A percentile compares a stretch with the other conserved stretches of the same genome.
phyloP scores from a whole-genome alignment of 148 eudicot genomes.

The Arctostaphylos glauca region DNA sequence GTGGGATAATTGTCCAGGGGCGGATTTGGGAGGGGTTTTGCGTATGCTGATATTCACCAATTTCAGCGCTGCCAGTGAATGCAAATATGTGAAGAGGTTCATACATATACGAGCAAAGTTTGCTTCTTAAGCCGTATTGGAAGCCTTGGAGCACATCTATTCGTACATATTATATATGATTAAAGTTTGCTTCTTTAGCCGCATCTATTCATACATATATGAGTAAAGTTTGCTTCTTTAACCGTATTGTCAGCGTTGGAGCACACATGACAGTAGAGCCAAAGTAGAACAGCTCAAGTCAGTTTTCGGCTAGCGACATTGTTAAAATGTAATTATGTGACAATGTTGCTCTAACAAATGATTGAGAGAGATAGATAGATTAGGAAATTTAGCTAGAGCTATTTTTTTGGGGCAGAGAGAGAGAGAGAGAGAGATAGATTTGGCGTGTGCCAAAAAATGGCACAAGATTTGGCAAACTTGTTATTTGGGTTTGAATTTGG shows the following conservation, averaged over 20 bases:
- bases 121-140: not conserved
- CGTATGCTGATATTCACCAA: not conserved
- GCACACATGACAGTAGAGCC: not conserved
- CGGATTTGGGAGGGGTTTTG: not conserved
- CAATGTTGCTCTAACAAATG: not conserved
- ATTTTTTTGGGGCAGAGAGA: not conserved
- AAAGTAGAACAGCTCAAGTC: not conserved
- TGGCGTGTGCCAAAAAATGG: not conserved
- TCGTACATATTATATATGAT: not conserved
- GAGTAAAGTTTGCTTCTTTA: not conserved
- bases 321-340: not conserved
- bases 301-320: not conserved
- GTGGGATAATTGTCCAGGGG: not conserved
- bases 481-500: too few relatives aligned
- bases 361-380: not conserved
- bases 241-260: not conserved
- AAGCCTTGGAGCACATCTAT: too few relatives aligned
- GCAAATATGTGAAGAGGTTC: not conserved
- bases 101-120: not conserved
- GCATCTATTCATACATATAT: not conserved
- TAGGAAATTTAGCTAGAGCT: not conserved
- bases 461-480: not conserved
- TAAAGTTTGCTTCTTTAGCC: not conserved
- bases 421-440: not conserved
- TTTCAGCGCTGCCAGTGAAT: not conserved